These are phyloP conservation scores for Trichoderma koningii DNA, from an alignment of 2,329 filamentous ascomycete genomes.

Conservation along the genomic window DNA sequence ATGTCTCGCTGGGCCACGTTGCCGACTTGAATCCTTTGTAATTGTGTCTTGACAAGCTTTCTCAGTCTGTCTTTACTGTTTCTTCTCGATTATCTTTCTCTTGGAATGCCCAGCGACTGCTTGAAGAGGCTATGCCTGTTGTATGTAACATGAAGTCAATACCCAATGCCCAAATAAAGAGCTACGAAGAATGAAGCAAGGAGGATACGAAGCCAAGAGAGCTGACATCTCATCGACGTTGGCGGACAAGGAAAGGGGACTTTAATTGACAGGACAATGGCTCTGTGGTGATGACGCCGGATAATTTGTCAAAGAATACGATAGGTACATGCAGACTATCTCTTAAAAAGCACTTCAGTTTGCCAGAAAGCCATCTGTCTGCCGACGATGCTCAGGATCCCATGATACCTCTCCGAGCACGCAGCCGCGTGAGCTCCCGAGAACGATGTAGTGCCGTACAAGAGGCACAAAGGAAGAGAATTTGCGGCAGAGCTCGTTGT, in stretches of 20 bases:
- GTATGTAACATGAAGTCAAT: neutral
- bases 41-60: neutral
- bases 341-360: neutral
- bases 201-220: no score
- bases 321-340: no score
- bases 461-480: neutral
- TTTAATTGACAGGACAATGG: neutral
- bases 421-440: neutral
- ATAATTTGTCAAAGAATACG: neutral
- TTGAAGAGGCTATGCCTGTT: neutral
- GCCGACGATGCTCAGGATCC: neutral
- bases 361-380: neutral
- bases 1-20: conserved; percentile 32
- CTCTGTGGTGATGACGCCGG: no score
- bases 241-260: neutral
- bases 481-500: neutral
- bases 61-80: no score
- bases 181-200: neutral
- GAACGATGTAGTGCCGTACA: neutral
- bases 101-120: neutral
- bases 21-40: conserved; percentile 31
- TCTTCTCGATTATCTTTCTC: neutral
- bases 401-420: neutral
- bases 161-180: neutral
- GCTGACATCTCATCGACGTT: no score